Conservation (phyloP, 2,329 filamentous ascomycete genomes). For the Fusarium papillatum region DNA sequence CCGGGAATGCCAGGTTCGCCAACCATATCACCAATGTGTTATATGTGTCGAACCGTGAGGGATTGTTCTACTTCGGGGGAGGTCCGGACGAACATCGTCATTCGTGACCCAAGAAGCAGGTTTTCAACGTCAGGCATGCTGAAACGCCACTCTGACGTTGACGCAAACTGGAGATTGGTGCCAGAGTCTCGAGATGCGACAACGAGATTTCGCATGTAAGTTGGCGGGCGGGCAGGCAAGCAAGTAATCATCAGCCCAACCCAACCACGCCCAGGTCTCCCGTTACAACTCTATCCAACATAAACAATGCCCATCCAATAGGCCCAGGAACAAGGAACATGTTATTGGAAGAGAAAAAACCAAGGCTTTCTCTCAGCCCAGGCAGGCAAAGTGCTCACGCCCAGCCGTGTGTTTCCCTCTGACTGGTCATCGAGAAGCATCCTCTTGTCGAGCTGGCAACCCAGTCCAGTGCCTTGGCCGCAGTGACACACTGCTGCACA, state of each 20-base stretch:
- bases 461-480: slow-evolving; percentile 31
- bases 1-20: slow-evolving; percentile 31
- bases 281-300: neutral
- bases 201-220: slow-evolving; percentile 6
- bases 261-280: slow-evolving; percentile 1
- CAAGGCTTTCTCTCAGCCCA: slow-evolving; percentile 23
- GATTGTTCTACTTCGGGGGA: slow-evolving; percentile 24
- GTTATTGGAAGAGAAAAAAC: neutral
- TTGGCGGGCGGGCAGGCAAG: neutral
- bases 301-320: slow-evolving; percentile 4
- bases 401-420: slow-evolving; percentile 43
- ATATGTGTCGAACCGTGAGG: slow-evolving; percentile 27
- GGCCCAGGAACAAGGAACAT: slow-evolving; percentile 34
- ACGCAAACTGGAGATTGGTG: slow-evolving; percentile 18
- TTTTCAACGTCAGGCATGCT: slow-evolving; percentile 8
- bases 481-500: slow-evolving; percentile 39
- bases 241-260: slow-evolving; percentile 4
- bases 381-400: slow-evolving; percentile 22
- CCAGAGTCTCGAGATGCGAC: slow-evolving; percentile 2
- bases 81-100: slow-evolving; percentile 4
- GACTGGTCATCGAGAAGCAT: slow-evolving; percentile 28
- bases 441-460: slow-evolving; percentile 2
- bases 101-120: slow-evolving; percentile 17
- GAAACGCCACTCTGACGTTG: slow-evolving; percentile 18
- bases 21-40: slow-evolving; percentile 34